Base-by-base conservation (phyloP, 2,329 filamentous ascomycete species). In the Neurospora crassa region DNA sequence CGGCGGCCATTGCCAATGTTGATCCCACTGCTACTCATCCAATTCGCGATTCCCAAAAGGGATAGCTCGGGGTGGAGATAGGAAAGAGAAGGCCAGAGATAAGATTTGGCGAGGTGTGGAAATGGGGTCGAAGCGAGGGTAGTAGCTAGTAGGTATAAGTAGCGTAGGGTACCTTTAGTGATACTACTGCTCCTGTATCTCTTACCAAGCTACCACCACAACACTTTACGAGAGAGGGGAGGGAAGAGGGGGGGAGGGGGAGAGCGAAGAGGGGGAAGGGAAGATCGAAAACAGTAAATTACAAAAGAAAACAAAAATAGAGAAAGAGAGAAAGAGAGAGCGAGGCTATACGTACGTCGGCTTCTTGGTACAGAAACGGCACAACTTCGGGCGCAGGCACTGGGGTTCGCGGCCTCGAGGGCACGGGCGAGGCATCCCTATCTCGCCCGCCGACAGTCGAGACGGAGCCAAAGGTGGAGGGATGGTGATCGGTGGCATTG, bases 281-380 rank as follows among this genome's bases (percentile, higher is more conserved):
- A 34, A 53, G 24, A 68, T 37, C 42, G 47, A 68, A 72, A 69
- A 71, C 70, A 69, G 45, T 24, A 24, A 12, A 47, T 68, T 40
- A 72, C 71, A 75, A 78, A 72, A 69, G 73, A 73, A 73, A 71
- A 71, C 71, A 70, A 71, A 67, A 67, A 45, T 43, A 37, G 34
- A 37, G 34, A 37, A 8, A 68, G 72, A 67, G 47, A 69, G 69
- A 71, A 69, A 59, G 75, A 69, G 45, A 43, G 68, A 34, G 40
- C 71, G 70, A 34, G 69, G 47, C 20, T 72, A 67, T 42, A 86
- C 89, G 84, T 80, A 92, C 91, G 83, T 92, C 88, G 75, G 87
- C 87, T 79, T 96, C 93, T 81, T 98, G 96, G 79, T 96, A 98
- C 73, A 97, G 87, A 86, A 97, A 99, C n/a, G 96, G 96, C 47